These are phyloP conservation scores for Hypoxylon trugodes DNA, from an alignment of 495 filamentous ascomycete genomes.

Conservation along the genomic window DNA sequence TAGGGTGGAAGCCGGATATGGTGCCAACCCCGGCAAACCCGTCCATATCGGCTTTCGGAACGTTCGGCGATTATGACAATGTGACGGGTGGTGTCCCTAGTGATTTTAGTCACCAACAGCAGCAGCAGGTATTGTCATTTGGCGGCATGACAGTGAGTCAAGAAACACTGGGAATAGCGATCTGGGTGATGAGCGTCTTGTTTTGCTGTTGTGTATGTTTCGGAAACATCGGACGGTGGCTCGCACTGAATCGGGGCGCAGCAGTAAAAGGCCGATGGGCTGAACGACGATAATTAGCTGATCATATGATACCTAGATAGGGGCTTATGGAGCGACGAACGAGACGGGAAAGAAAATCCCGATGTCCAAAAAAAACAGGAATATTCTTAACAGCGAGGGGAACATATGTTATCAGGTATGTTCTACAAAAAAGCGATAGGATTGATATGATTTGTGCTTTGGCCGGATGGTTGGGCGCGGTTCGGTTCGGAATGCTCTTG, in stretches of 20 bases:
- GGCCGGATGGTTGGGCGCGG: not conserved
- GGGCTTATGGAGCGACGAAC: not conserved
- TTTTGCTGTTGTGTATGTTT: slow-evolving; percentile 96
- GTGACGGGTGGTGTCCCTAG: not conserved
- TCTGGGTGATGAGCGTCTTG: slow-evolving; percentile 90
- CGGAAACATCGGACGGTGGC: slow-evolving; percentile 88
- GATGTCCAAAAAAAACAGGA: not conserved
- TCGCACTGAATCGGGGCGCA: slow-evolving; percentile 62
- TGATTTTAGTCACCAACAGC: not conserved
- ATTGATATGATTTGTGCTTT: not conserved
- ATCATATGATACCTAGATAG: not conserved
- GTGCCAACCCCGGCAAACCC: slow-evolving; percentile 67
- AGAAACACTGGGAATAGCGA: slow-evolving; percentile 79
- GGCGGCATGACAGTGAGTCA: slow-evolving; percentile 65
- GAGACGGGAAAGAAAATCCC: not conserved
- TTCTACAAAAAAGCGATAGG: slow-evolving; percentile 4
- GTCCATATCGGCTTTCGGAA: slow-evolving; percentile 6
- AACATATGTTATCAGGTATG: not conserved
- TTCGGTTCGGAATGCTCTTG: not conserved
- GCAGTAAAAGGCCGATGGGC: slow-evolving; percentile 50
- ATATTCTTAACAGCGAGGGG: not conserved
- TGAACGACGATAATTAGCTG: slow-evolving; percentile 19
- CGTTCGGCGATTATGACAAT: slow-evolving; percentile 31
- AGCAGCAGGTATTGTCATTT: slow-evolving; percentile 44
- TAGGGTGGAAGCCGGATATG: slow-evolving; percentile 76